Conservation (phyloP, 2,329 filamentous ascomycete genomes). For the Claviceps monticola region DNA sequence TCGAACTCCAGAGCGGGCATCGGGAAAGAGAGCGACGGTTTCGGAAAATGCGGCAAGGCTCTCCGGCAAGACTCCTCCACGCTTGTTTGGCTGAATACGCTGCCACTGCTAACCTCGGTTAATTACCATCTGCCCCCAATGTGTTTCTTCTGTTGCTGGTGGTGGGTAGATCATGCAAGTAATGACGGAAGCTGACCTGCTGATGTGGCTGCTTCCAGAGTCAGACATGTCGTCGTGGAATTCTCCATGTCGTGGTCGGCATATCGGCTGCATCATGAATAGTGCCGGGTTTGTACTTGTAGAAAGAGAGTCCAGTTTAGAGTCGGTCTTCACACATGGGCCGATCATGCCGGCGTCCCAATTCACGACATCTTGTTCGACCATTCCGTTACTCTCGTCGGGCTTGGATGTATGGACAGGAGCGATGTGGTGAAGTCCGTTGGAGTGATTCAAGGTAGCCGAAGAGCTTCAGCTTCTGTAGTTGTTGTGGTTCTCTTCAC, state of each 20-base stretch:
- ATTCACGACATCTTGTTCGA: slow-evolving; percentile 10
- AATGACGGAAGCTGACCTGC: slow-evolving; percentile 2
- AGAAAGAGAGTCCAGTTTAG: not conserved
- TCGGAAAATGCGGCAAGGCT: slow-evolving; percentile 26
- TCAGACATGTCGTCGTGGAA: slow-evolving; percentile 7
- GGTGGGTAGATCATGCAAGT: not conserved
- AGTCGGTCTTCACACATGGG: slow-evolving; percentile 3
- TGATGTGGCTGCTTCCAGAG: slow-evolving; percentile 7
- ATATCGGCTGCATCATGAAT: slow-evolving; percentile 1
- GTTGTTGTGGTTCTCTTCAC: slow-evolving; percentile 10
- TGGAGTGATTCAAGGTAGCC: slow-evolving; percentile 5
- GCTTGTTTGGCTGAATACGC: slow-evolving; percentile 12
- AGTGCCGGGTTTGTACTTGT: not conserved
- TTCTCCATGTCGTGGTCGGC: not conserved
- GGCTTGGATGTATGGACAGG: not conserved
- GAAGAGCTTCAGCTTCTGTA: slow-evolving; percentile 19
- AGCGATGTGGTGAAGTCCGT: too few species aligned
- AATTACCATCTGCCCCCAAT: not conserved
- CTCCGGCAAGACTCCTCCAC: slow-evolving; percentile 26
- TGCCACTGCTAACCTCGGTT: not conserved
- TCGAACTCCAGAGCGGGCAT: slow-evolving; percentile 33
- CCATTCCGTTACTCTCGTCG: slow-evolving; percentile 6
- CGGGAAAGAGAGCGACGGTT: slow-evolving; percentile 28
- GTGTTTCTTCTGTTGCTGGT: too few species aligned
- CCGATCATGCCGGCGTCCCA: slow-evolving; percentile 18